Base-by-base conservation (phyloP, 2,329 filamentous ascomycete species). In the Beauveria sp. region DNA sequence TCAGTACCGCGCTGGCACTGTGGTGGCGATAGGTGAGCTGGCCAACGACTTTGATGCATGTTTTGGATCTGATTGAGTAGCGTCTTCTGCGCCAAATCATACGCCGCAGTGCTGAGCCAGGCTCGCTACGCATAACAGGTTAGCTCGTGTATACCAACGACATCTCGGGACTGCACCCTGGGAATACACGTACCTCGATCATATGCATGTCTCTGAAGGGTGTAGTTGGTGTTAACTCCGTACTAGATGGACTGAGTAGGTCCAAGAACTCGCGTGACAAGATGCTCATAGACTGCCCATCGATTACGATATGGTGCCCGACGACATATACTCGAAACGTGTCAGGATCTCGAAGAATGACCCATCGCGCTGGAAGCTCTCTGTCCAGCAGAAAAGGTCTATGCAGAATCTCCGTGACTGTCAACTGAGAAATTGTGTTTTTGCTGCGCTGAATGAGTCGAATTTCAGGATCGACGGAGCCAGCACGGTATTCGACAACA, bases 341-440 rank as follows among this genome's bases (percentile, higher is more conserved):
- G 20, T 48, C 24, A 8, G 61, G 9, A 16, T 61, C 63, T 24
- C 61, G 61, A 14, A 64, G 22, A 1, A 64, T 61, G 5, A 63
- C 20, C 63, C 63, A 64, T 20, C 61, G 61, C 2, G 61, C 63
- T 5, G 63, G 51, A 3, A 59, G 55, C 20, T 64, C 61, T 18
- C 38, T 31, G 22, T 57, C 43, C 14, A 64, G 42, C 2, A 48
- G 14, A 55, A 64, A 57, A 1, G 63, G 61, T 7, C 16, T 42
- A 5, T 57, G 61, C 14, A 64, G 40, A 6, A 62, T 59, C 2
- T 40, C 38, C 1, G 59, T 64, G 46, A 62, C 54, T 42, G 53
- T 55, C 2, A 22, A 8, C 43, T 63, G 58, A 6, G 62, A 24
- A 10, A 61, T 26, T 4, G n/a, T 49, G 5, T 49, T 55, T 26